Evolutionary conservation across 345 rosid genomes (phyloP).

Genomic region (Turnera subulata): DNA sequence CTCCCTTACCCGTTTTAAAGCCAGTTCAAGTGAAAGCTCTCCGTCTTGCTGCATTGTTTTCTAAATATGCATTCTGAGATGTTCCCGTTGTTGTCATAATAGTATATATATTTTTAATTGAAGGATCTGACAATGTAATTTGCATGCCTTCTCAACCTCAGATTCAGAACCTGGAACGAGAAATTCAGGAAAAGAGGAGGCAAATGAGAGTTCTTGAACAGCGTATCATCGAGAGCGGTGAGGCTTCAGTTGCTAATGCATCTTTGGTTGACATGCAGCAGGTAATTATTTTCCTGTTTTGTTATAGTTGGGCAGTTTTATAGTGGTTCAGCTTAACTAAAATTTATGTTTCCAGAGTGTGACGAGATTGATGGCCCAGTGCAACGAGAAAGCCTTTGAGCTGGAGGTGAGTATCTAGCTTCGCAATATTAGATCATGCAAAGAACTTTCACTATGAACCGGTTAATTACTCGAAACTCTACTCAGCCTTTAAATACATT

Average conservation of each 20-base stretch:
- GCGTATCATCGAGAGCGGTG: slow-evolving; percentile 82
- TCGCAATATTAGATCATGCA: not conserved
- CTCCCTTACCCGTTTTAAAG: not conserved
- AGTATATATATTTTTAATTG: not conserved
- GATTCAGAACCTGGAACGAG: slow-evolving; percentile 80
- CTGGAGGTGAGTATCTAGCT: slow-evolving; percentile 61
- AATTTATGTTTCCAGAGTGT: slow-evolving; percentile 61
- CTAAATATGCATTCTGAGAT: too few relatives aligned
- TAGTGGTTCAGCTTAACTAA: not conserved
- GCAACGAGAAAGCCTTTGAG: slow-evolving; percentile 94
- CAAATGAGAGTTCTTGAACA: slow-evolving; percentile 86
- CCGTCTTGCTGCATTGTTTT: not conserved
- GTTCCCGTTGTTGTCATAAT: not conserved
- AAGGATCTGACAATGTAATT: slow-evolving; percentile 2
- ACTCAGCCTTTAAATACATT: too few relatives aligned
- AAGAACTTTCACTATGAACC: not conserved
- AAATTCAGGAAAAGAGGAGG: slow-evolving; percentile 86
- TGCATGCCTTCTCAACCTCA: slow-evolving; percentile 26
- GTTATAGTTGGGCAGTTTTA: not conserved
- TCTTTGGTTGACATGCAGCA: slow-evolving; percentile 95
- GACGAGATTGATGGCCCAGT: slow-evolving; percentile 85
- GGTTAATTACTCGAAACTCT: too few relatives aligned
- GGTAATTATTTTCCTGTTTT: slow-evolving; percentile 39
- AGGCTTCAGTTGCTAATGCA: slow-evolving; percentile 89
- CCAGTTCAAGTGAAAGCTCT: not conserved